Evolutionary conservation across 2,329 filamentous ascomycete genomes (phyloP), one percentile per base, ranked within the genome.

Genomic region (Blastomyces gilchristii): DNA sequence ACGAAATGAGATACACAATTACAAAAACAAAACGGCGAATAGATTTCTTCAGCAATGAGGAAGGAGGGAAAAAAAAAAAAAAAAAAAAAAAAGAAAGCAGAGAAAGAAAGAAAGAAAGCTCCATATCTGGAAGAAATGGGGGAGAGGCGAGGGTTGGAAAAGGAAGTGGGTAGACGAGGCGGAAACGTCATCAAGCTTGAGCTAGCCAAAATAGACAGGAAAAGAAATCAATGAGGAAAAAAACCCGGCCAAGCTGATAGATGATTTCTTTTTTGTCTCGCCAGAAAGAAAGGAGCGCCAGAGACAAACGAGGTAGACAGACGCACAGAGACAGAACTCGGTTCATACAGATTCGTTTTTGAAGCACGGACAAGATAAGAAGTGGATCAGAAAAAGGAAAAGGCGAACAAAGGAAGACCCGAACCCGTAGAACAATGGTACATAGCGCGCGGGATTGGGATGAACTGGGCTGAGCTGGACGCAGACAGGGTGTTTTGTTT

Each of bases 101-200:
- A 31, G 28, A 31, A 31, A 31, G 28, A 4, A 31, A 2, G 28
- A 31, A 31, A n/a, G 16, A 56, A 67, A 54, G 64, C 67, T 61
- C 69, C 69, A 69, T 69, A 3, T 31, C 49, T 16, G 49, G 49
- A 64, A 61, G 12, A 16, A 16, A 31, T 11, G 6, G 37, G n/a
- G 56, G 28, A 49, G 12, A 8, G 43, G 22, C 25, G 57, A 14
- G 18, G 8, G n/a, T 18, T 50, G 47, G 11, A 56, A 22, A 37
- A 37, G 67, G 65, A 70, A 68, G 69, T 70, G 72, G 71, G 66
- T 69, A 66, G 66, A 69, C 25, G 63, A 66, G 66, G 61, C 63
- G 50, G 63, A 69, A 69, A 54, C n/a, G 18, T 25, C 53, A 45
- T 57, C 47, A 54, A 31, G 58, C 39, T 37, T 9, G 34, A 25